A percentile compares a stretch with the other conserved stretches of the same genome.
phyloP scores from a whole-genome alignment of 345 rosid species.

The Limnanthes douglasii region DNA sequence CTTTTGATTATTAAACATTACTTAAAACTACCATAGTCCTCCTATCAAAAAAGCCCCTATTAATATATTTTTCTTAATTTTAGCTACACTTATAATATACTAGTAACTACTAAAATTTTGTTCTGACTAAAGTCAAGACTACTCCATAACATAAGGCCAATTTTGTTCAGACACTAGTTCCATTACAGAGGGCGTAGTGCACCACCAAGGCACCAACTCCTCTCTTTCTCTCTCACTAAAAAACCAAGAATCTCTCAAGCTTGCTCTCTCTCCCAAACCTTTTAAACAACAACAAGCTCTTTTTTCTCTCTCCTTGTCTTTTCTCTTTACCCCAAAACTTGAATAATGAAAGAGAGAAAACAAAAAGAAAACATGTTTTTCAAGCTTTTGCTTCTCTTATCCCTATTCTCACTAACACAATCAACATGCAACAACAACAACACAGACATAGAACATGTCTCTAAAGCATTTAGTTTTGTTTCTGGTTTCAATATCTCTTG shows the following conservation, averaged over 20 bases:
- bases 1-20: too few relatives aligned
- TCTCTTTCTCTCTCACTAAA: conserved; percentile 2
- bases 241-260: conserved; percentile 6
- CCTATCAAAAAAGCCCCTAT: too few relatives aligned
- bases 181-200: too few relatives aligned
- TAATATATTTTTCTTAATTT: too few relatives aligned
- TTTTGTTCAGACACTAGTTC: too few relatives aligned
- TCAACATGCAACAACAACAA: conserved; percentile 25
- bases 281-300: background rate
- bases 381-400: conserved; percentile 19
- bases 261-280: background rate
- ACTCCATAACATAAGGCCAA: too few relatives aligned
- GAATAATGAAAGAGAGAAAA: conserved; percentile 3
- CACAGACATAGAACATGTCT: conserved; percentile 27
- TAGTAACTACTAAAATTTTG: too few relatives aligned
- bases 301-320: background rate
- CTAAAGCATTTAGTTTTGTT: conserved; percentile 43
- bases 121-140: too few relatives aligned
- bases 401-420: conserved; percentile 23
- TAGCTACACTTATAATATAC: too few relatives aligned
- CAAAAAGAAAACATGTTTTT: conserved; percentile 4
- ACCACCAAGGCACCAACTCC: conserved; percentile 14
- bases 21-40: too few relatives aligned
- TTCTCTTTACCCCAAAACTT: background rate
- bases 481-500: conserved; percentile 55